Evolutionary conservation across 495 filamentous ascomycete species (phyloP).

Genomic region (Tricharina praecox): DNA sequence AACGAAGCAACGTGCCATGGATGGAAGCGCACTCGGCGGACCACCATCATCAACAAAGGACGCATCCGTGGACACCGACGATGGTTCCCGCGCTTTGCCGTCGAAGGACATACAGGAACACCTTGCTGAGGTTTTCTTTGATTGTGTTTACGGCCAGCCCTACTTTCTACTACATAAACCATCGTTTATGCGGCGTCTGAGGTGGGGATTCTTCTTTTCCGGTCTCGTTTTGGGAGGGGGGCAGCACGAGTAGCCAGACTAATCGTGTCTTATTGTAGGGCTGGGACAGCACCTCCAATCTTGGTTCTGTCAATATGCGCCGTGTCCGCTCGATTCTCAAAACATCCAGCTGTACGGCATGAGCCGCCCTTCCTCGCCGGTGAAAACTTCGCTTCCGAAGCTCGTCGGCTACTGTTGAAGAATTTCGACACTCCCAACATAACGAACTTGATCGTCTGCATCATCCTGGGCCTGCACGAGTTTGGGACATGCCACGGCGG

Average conservation of each 20-base stretch:
- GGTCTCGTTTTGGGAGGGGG: neutral
- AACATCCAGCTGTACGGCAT: slow-evolving; percentile 66
- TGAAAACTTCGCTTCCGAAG: slow-evolving; percentile 72
- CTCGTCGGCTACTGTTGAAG: slow-evolving; percentile 65
- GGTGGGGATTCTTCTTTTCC: slow-evolving; percentile 33
- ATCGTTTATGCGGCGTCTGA: slow-evolving; percentile 77
- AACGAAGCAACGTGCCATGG: slow-evolving; percentile 29
- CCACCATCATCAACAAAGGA: neutral
- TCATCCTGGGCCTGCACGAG: slow-evolving; percentile 81
- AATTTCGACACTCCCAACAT: slow-evolving; percentile 92
- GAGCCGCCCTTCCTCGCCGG: slow-evolving; percentile 80
- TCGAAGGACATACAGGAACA: slow-evolving; percentile 85
- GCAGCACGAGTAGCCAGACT: slow-evolving; percentile 5
- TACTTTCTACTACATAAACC: slow-evolving; percentile 95
- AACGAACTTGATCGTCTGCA: slow-evolving; percentile 73
- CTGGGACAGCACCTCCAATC: slow-evolving; percentile 61
- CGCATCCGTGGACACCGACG: slow-evolving; percentile 13
- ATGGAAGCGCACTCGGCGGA: neutral
- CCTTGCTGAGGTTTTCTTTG: slow-evolving; percentile 86
- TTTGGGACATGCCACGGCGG: slow-evolving; percentile 96
- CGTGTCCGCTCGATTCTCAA: slow-evolving; percentile 86
- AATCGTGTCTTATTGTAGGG: slow-evolving; percentile 25
- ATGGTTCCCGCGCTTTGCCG: slow-evolving; percentile 66
- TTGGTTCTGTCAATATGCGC: slow-evolving; percentile 83
- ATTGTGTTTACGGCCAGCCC: slow-evolving; percentile 86